Base-by-base conservation (phyloP, 331 rosid species). In the Saraca asoca region DNA sequence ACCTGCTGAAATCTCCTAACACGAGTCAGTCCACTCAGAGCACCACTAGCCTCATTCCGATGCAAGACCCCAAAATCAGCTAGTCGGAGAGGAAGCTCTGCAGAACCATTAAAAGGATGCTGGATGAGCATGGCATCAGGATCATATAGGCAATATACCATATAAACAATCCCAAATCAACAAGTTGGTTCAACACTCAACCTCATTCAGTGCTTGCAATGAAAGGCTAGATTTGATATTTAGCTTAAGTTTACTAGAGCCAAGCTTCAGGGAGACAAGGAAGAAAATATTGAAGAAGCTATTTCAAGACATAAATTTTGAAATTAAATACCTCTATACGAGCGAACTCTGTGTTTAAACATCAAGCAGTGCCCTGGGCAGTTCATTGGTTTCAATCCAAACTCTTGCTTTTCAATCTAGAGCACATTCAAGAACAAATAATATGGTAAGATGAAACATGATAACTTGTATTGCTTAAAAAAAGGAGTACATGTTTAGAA, bases 41-140 rank as follows among this genome's bases (percentile, higher is more conserved):
- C 97, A 66, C 99, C 99, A 79, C 99, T 94, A 51, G 99, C 99
- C 81, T 94, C 95, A 79, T 94, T 94, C 38, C 99, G 88, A 78
- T 94, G 96, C 80, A 94, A 83, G 54, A 94, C 99, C 59, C 99
- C 99, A 82, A 94, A 94, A 77, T 94, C 99, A 78, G 99, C 99
- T 51, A 90, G 58, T 17, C 97, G 85, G 67, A 94, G 99, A 59
- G 99, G 99, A 79, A 94, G 99, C 79, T 94, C 99, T 94, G 74
- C 65, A 76, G 45, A 58, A 72, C 46, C 62, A 69, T 58, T 13
- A 48, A 68, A 63, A 43, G 3, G 31, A 24, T 24, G 31, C 31
- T 24, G 31, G 31, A 24, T 24, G 31, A 24, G 31, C 2, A 24
- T 1, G 31, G 31, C 31, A 24, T 24, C 31, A 24, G 31, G 31